Evolutionary conservation across 75 land plant genomes (phyloP).

Genomic region (Sequoia sempervirens): DNA sequence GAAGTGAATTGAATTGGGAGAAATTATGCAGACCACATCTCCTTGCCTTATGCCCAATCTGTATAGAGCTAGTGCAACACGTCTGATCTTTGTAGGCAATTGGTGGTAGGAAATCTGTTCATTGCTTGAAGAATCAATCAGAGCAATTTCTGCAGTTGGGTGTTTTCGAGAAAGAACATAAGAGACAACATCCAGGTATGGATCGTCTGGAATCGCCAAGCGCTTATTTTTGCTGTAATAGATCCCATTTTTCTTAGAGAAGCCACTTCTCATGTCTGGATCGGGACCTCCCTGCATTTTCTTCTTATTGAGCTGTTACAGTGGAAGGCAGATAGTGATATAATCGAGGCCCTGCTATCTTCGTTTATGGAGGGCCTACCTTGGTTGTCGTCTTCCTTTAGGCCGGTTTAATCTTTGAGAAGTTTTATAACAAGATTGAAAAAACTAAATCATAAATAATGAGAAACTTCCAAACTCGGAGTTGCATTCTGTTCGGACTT

Average conservation of each 20-base stretch:
- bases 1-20: conserved; percentile 59
- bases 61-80: conserved; percentile 23
- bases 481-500: too few species aligned
- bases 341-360: not conserved
- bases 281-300: not conserved
- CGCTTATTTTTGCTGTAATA: conserved; percentile 49
- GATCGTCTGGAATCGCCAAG: conserved; percentile 32
- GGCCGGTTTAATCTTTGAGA: too few species aligned
- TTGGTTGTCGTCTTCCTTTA: too few species aligned
- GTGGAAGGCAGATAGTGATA: too few species aligned
- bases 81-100: conserved; percentile 19
- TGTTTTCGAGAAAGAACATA: conserved; percentile 39
- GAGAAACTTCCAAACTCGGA: too few species aligned
- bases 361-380: too few species aligned
- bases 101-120: conserved; percentile 14
- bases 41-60: conserved; percentile 46
- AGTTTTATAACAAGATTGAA: too few species aligned
- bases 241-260: conserved; percentile 36
- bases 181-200: conserved; percentile 39
- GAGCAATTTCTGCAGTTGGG: conserved; percentile 10
- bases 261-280: conserved; percentile 5
- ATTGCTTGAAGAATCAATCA: conserved; percentile 25
- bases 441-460: too few species aligned
- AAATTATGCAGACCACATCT: conserved; percentile 58
- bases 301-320: not conserved